Conservation (phyloP, 371 early-diverging fungal genomes). For the Phascolomyces articulosus region DNA sequence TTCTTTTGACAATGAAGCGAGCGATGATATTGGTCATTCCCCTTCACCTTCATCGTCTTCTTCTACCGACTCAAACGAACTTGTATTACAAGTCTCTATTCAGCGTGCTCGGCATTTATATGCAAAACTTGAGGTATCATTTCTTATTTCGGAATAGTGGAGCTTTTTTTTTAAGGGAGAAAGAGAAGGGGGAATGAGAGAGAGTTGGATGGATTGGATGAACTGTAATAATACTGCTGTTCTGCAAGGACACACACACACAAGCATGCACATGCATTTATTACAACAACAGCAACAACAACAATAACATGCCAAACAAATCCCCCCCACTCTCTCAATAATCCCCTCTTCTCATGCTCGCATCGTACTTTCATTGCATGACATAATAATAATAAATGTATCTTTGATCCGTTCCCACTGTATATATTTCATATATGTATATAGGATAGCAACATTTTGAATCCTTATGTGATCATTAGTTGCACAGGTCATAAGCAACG, state of each 20-base stretch:
- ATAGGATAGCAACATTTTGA: slow-evolving; percentile 23
- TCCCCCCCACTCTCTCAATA: no score
- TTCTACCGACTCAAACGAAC: slow-evolving; percentile 6
- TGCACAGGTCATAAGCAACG: slow-evolving; percentile 47
- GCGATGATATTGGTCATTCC: not conserved
- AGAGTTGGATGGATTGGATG: not conserved
- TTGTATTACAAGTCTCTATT: slow-evolving; percentile 34
- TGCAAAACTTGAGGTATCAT: slow-evolving; percentile 27
- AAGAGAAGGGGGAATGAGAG: not conserved
- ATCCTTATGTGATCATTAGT: slow-evolving; percentile 41
- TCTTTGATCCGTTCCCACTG: no score
- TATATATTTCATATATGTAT: no score
- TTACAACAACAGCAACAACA: no score
- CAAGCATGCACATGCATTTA: no score
- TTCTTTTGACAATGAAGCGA: slow-evolving; percentile 1
- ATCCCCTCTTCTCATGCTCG: no score
- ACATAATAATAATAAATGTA: no score
- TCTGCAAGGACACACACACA: not conserved
- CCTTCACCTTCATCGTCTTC: not conserved
- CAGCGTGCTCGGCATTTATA: slow-evolving; percentile 32
- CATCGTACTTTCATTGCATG: no score
- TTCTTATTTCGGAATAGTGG: slow-evolving; percentile 2
- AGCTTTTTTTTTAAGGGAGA: not conserved
- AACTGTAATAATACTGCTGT: no score
- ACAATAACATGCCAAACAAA: no score